Percentiles rank a stretch among this genome's conserved stretches.
Conservation (phyloP, 2,329 filamentous ascomycete species). For the Phyllosticta capitalensis region DNA sequence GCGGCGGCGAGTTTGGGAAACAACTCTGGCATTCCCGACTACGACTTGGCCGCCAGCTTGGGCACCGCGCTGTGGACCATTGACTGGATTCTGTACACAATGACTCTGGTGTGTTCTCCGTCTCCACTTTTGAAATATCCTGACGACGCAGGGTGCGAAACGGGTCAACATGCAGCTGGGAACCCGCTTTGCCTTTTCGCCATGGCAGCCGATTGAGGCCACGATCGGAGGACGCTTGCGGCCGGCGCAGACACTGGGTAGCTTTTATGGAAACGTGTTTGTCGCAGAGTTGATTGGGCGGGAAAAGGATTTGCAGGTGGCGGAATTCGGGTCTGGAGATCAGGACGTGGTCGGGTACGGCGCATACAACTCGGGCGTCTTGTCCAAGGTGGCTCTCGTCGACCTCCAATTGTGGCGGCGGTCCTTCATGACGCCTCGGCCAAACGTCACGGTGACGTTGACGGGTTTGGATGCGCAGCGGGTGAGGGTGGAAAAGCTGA, state of each 20-base stretch:
- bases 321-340: background rate
- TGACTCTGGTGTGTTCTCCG: background rate
- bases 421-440: background rate
- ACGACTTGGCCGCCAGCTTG: conserved; percentile 4
- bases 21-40: conserved; percentile 1
- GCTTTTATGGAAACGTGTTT: conserved; percentile 6
- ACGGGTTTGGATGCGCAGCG: background rate
- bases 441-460: background rate
- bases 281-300: conserved; percentile 2
- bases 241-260: conserved; percentile 5
- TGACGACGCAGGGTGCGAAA: background rate
- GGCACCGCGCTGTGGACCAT: conserved; percentile 6
- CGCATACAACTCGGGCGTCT: background rate
- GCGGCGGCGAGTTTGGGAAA: background rate
- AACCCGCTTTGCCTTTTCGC: conserved; percentile 1
- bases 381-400: background rate
- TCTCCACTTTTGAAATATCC: background rate
- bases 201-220: background rate
- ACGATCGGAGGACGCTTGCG: background rate
- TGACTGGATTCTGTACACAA: conserved; percentile 4
- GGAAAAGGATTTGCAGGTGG: background rate
- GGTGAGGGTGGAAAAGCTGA: background rate
- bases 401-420: conserved; percentile 2
- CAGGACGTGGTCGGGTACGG: background rate
- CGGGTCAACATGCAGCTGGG: conserved; percentile 7